Evolutionary conservation across 2,329 filamentous ascomycete genomes (phyloP).

Genomic region (Ophiostoma fasciatum): DNA sequence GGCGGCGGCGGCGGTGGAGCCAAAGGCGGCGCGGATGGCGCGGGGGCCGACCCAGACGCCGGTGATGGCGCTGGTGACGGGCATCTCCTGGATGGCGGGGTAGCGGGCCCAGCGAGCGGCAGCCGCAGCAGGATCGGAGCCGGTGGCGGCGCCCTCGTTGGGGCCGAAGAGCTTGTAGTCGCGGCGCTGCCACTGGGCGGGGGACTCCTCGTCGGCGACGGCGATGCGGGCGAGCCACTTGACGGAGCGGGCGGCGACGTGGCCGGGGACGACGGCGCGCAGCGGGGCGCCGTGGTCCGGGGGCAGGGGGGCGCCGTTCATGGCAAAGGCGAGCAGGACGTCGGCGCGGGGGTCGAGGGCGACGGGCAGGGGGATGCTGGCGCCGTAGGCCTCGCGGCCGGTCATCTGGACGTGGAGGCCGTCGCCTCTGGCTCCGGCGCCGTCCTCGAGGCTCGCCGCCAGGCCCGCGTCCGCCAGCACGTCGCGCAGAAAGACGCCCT

Average conservation of each 20-base stretch:
- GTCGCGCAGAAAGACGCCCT: conserved; percentile 39
- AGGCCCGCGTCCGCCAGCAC: conserved; percentile 42
- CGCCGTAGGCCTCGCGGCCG: conserved; percentile 44
- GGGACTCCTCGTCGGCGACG: conserved; percentile 50
- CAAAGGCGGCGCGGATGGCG: too few species aligned
- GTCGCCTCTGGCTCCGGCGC: background rate
- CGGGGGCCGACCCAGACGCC: conserved; percentile 25
- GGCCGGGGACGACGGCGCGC: conserved; percentile 46
- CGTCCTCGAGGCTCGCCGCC: conserved; percentile 3
- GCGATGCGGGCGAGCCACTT: conserved; percentile 55
- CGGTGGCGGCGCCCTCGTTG: conserved; percentile 38
- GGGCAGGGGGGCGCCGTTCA: conserved; percentile 50
- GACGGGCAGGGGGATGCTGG: conserved; percentile 45
- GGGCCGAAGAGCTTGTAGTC: conserved; percentile 59
- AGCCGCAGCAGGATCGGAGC: too few species aligned
- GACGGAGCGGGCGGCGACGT: conserved; percentile 51
- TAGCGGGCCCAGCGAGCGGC: conserved; percentile 52
- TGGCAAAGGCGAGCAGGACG: conserved; percentile 50
- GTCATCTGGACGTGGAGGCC: conserved; percentile 41
- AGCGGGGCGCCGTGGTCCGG: conserved; percentile 53
- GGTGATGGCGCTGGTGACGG: conserved; percentile 53
- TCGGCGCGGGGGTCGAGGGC: conserved; percentile 46
- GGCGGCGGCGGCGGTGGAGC: conserved; percentile 50
- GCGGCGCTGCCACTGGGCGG: conserved; percentile 48
- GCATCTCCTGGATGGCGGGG: conserved; percentile 53